Conservation (phyloP, 2,329 filamentous ascomycete species). For the Botrytis sinoallii region DNA sequence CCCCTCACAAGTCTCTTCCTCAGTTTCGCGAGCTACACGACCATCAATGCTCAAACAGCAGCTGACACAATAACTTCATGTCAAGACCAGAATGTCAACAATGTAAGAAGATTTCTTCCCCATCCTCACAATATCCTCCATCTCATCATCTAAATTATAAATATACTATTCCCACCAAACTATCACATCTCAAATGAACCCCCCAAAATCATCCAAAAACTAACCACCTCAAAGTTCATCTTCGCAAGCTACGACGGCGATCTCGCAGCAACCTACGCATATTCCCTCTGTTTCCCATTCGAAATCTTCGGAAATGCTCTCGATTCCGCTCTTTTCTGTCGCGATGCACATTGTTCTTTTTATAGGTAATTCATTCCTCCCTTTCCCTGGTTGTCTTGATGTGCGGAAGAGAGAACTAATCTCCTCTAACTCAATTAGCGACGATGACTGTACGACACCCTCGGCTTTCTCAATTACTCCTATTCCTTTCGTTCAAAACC, state of each 20-base stretch:
- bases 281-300: neutral
- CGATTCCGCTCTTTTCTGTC: neutral
- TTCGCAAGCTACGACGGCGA: neutral
- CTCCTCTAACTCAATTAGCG: neutral
- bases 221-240: neutral
- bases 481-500: neutral
- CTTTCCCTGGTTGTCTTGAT: accelerated
- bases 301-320: neutral
- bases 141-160: neutral
- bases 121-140: too few species aligned
- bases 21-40: neutral
- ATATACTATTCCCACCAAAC: neutral
- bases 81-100: neutral
- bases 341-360: neutral
- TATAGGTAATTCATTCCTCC: neutral
- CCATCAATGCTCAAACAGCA: neutral
- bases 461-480: neutral
- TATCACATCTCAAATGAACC: neutral
- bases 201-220: neutral
- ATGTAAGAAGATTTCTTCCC: neutral
- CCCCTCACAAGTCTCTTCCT: neutral
- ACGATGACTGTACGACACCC: neutral
- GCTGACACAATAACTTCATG: neutral
- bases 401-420: neutral
- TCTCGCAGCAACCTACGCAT: neutral